Conservation (phyloP, 192 early-diverging fungal species). For the Funneliformis geosporum region DNA sequence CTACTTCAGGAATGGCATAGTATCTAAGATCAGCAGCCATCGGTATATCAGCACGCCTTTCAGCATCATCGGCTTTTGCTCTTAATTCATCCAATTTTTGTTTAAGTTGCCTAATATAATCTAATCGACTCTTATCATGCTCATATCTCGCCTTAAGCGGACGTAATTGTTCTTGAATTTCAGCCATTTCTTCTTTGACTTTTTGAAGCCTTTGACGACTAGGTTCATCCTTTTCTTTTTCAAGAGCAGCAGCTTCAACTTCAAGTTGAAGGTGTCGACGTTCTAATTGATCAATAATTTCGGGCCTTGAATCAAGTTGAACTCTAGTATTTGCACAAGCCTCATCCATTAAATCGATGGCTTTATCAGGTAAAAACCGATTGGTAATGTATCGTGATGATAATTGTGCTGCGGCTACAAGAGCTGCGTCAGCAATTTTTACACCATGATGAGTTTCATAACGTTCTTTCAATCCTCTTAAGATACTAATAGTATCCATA, state of each 20-base stretch:
- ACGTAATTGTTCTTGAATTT: constrained; percentile 81
- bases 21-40: constrained; percentile 92
- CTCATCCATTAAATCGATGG: constrained; percentile 89
- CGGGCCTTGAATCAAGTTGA: constrained; percentile 95
- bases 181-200: constrained; percentile 81
- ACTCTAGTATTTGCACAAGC: constrained; percentile 95
- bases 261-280: constrained; percentile 91
- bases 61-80: constrained; percentile 84
- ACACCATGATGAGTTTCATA: constrained; percentile 85
- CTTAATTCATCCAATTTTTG: constrained; percentile 88
- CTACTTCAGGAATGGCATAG: constrained; percentile 89
- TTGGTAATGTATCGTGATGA: constrained; percentile 75
- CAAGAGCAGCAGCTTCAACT: constrained; percentile 91
- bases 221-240: constrained; percentile 87
- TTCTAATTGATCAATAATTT: constrained; percentile 94
- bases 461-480: constrained; percentile 78
- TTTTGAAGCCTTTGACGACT: constrained; percentile 77
- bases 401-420: constrained; percentile 75
- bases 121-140: constrained; percentile 81
- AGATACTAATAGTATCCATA: constrained; percentile 71
- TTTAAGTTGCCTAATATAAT: constrained; percentile 83
- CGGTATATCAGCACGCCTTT: constrained; percentile 77
- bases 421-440: constrained; percentile 72
- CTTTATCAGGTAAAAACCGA: constrained; percentile 78
- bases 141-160: constrained; percentile 88